Evolutionary conservation across 805 yeast genomes (phyloP).

Genomic region (Teunomyces funiuensis): DNA sequence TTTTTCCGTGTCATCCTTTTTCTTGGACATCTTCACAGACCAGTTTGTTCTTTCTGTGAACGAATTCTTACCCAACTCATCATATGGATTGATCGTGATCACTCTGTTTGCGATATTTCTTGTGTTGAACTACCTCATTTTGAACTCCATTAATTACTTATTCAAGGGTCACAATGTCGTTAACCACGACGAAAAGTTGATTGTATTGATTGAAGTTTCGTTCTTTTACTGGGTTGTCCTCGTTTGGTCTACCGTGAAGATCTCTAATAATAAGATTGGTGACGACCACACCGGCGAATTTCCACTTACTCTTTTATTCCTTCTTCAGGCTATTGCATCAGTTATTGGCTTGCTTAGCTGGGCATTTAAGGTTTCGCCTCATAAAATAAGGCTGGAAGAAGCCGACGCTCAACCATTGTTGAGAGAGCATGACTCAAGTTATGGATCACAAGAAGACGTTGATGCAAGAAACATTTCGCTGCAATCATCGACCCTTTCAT

Average conservation of each 20-base stretch:
- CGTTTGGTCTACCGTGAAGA: slow-evolving; percentile 46
- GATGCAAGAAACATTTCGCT: slow-evolving; percentile 8
- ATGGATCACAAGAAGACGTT: slow-evolving; percentile 14
- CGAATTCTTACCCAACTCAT: slow-evolving; percentile 42
- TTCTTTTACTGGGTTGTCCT: slow-evolving; percentile 57
- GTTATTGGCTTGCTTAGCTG: slow-evolving; percentile 55
- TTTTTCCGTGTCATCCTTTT: slow-evolving; percentile 42
- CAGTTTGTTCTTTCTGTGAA: slow-evolving; percentile 21
- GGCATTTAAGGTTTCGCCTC: slow-evolving; percentile 24
- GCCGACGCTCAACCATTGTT: slow-evolving; percentile 36
- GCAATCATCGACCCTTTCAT: slow-evolving; percentile 3
- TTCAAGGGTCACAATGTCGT: slow-evolving; percentile 32
- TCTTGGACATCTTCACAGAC: slow-evolving; percentile 23
- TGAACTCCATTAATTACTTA: slow-evolving; percentile 44
- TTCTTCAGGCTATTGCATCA: slow-evolving; percentile 46
- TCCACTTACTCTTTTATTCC: slow-evolving; percentile 45
- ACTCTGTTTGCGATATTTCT: slow-evolving; percentile 48
- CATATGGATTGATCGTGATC: slow-evolving; percentile 32
- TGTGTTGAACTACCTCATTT: slow-evolving; percentile 53
- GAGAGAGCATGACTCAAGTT: slow-evolving; percentile 11
- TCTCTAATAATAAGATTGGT: slow-evolving; percentile 40
- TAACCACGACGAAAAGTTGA: slow-evolving; percentile 56
- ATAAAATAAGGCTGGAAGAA: slow-evolving; percentile 11
- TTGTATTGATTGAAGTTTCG: slow-evolving; percentile 54
- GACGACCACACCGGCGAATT: slow-evolving; percentile 57